phyloP scores from a whole-genome alignment of 345 rosid species.

The Atalantia buxifolia region DNA sequence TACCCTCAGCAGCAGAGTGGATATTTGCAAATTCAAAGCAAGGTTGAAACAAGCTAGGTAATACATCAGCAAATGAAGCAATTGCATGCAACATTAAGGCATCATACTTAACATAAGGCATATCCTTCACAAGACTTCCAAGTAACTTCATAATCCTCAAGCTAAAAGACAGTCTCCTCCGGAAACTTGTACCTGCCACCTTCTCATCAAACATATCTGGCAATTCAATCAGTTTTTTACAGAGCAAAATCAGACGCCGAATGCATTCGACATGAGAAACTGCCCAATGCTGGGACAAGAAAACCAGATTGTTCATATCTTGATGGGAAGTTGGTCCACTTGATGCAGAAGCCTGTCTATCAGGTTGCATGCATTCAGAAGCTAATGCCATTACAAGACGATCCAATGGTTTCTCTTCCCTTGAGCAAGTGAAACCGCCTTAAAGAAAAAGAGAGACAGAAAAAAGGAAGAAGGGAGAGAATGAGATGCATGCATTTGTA shows the following conservation, averaged over 20 bases:
- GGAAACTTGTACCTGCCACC: slow-evolving; percentile 40
- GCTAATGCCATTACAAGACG: slow-evolving; percentile 59
- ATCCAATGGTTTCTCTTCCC: slow-evolving; percentile 72
- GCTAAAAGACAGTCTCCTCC: slow-evolving; percentile 56
- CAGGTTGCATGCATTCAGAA: slow-evolving; percentile 64
- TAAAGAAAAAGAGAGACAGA: slow-evolving; percentile 14
- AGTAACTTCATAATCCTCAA: slow-evolving; percentile 81
- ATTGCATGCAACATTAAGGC: slow-evolving; percentile 57
- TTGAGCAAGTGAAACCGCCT: slow-evolving; percentile 60
- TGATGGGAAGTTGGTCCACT: slow-evolving; percentile 36
- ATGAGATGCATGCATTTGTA: slow-evolving; percentile 1
- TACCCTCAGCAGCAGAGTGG: slow-evolving; percentile 56
- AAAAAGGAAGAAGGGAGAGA: slow-evolving; percentile 11
- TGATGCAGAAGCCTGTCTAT: slow-evolving; percentile 42
- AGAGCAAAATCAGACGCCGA: slow-evolving; percentile 54
- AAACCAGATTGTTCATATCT: slow-evolving; percentile 52
- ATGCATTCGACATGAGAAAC: slow-evolving; percentile 62
- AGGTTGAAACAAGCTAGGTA: slow-evolving; percentile 56
- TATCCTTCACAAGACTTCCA: slow-evolving; percentile 52
- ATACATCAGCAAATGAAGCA: slow-evolving; percentile 58
- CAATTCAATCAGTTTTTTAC: slow-evolving; percentile 55
- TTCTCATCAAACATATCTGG: slow-evolving; percentile 62
- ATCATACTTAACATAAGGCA: slow-evolving; percentile 62
- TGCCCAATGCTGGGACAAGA: slow-evolving; percentile 79
- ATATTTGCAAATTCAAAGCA: slow-evolving; percentile 60